Percentiles rank a stretch among this genome's conserved stretches.
Evolutionary conservation across 2,329 filamentous ascomycete genomes (phyloP).

Genomic region (Coleophoma crateriformis): DNA sequence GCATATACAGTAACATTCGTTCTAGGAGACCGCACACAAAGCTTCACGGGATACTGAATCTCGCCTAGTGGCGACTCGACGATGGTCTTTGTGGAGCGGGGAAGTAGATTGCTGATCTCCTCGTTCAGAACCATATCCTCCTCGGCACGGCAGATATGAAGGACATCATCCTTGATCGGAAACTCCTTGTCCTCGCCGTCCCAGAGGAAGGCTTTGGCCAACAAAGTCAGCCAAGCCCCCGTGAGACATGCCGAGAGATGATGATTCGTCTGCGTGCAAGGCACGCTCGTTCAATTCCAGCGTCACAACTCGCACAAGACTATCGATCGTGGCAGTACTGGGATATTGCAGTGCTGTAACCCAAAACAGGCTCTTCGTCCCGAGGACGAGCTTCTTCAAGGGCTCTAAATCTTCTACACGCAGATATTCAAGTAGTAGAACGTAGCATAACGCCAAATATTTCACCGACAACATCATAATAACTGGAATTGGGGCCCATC

Average conservation of each 20-base stretch:
- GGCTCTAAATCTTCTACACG: background rate
- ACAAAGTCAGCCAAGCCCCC: background rate
- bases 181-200: background rate
- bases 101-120: background rate
- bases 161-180: background rate
- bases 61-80: background rate
- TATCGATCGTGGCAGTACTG: background rate
- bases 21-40: constrained; percentile 17
- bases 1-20: no score
- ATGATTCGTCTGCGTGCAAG: background rate
- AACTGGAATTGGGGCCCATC: no score
- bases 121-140: background rate
- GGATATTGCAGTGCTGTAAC: background rate
- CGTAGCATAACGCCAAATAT: no score
- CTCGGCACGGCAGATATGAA: background rate
- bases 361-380: background rate
- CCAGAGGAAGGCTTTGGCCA: background rate
- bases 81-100: background rate
- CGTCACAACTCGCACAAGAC: background rate
- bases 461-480: no score
- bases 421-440: no score
- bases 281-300: background rate
- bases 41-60: background rate
- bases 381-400: background rate
- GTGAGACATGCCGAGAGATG: background rate